phyloP scores from a whole-genome alignment of 129 eudicot species.

The Ambrosia trifida region DNA sequence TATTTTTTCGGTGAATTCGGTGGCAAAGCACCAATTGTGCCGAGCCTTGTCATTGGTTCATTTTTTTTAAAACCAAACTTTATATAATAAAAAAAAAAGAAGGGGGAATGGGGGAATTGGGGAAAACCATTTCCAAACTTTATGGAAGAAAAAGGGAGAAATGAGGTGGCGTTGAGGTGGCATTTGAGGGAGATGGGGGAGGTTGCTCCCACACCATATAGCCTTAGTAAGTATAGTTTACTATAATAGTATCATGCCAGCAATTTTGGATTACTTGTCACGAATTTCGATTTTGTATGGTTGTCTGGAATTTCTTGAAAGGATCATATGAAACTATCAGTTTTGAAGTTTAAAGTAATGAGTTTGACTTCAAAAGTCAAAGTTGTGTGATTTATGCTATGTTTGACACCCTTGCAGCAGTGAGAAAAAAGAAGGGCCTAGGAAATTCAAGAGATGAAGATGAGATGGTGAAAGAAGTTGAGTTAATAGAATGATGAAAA shows the following conservation, averaged over 20 bases:
- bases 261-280: background rate
- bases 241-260: background rate
- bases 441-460: conserved; percentile 41
- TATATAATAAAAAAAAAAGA: too few relatives aligned
- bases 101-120: too few relatives aligned
- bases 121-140: too few relatives aligned
- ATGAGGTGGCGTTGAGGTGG: too few relatives aligned
- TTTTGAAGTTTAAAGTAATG: background rate
- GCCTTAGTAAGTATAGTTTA: background rate
- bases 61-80: too few relatives aligned
- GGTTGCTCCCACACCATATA: too few relatives aligned
- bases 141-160: too few relatives aligned
- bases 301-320: background rate
- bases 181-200: too few relatives aligned
- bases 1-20: too few relatives aligned
- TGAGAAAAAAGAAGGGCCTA: conserved; percentile 44
- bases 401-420: conserved; percentile 44
- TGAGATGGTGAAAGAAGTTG: conserved; percentile 8
- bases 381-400: background rate
- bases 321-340: background rate
- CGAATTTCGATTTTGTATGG: background rate
- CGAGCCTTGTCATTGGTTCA: too few relatives aligned
- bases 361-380: conserved; percentile 18
- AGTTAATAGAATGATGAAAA: conserved; percentile 11
- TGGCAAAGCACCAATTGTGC: too few relatives aligned